Base-by-base conservation (phyloP, 257 asterid species). In the Ophiorrhiza pumila region DNA sequence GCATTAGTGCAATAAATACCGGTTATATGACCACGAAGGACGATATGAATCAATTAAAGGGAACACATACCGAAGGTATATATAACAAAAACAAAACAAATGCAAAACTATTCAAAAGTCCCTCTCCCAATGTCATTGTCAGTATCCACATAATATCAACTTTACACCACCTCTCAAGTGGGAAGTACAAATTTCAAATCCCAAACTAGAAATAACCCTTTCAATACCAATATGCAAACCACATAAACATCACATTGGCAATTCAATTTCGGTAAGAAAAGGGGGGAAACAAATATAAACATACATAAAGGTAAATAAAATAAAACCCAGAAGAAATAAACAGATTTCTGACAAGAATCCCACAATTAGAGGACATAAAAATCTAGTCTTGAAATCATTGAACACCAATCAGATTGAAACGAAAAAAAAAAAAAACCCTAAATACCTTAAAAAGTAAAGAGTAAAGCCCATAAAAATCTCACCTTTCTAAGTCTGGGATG, bases 401-500 rank as follows among this genome's bases (percentile, higher is more conserved):
- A 9, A 15, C 3, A 42, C 4, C 10, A 69, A 14, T 8, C 39
- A 29, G 41, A 42, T 3, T 11, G n/a, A n/a, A n/a, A n/a, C n/a
- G n/a, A n/a, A n/a, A 17, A 31, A 41, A 13, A 53, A 37, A 63
- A 25, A 12, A 76, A 76, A 61, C 65, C 71, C 69, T 68, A 64
- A 45, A 50, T 29, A 23, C 60, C 67, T 18, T 23, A 29, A 5
- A 37, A 34, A 4, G 11, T 25, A 72, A 57, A 62, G 25, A 17
- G 12, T 17, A 45, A 55, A 56, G 14, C 68, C 53, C 47, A 27
- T 49, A 58, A 59, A 73, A 29, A 39, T 32, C 34, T 15, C 23
- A 78, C 78, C 78, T 68, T 78, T 67, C 49, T 25, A 72, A 29
- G 39, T 42, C 68, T 17, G 45, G 63, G 68, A 65, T 57, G 55